Percentiles rank a stretch among this genome's conserved stretches.
Evolutionary conservation across 73 alveolate species (phyloP).

Genomic region (Durusdinium trenchii): DNA sequence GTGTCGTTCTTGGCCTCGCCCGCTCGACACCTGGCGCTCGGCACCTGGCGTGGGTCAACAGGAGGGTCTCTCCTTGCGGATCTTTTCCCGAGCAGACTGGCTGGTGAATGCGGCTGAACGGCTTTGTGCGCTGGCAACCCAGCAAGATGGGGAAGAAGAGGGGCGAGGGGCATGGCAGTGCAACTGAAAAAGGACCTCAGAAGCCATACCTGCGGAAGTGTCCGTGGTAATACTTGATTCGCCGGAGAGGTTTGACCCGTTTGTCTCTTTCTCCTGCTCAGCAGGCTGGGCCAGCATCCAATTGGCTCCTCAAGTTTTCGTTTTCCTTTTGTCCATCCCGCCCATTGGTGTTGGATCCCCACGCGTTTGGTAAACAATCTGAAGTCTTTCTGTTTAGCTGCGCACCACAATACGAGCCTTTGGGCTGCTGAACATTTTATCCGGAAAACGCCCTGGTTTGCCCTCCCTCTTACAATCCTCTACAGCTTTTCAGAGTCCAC

Average conservation of each 20-base stretch:
- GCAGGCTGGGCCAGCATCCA: not conserved
- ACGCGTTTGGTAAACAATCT: no score
- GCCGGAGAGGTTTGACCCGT: not conserved
- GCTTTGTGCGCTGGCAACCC: not conserved
- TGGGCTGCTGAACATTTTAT: no score
- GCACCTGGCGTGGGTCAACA: not conserved
- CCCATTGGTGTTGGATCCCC: no score
- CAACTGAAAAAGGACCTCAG: not conserved
- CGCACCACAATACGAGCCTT: no score
- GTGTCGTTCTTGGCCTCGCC: not conserved
- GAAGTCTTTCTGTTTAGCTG: no score
- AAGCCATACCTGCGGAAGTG: no score
- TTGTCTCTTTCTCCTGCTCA: not conserved
- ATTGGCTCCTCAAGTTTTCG: not conserved
- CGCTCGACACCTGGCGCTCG: not conserved
- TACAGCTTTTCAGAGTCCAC: not conserved
- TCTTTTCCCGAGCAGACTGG: slow-evolving; percentile 55
- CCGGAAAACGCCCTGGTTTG: not conserved
- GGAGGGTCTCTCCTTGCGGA: not conserved
- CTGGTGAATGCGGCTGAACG: slow-evolving; percentile 42
- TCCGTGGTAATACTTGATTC: not conserved
- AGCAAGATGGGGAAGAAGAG: not conserved
- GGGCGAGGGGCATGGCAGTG: not conserved
- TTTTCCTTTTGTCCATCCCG: not conserved
- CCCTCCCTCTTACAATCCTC: not conserved